A percentile compares a stretch with the other conserved stretches of the same genome.
phyloP scores from a whole-genome alignment of 768 basidiomycete genomes.

The Tylopilus vinaceipallidus region DNA sequence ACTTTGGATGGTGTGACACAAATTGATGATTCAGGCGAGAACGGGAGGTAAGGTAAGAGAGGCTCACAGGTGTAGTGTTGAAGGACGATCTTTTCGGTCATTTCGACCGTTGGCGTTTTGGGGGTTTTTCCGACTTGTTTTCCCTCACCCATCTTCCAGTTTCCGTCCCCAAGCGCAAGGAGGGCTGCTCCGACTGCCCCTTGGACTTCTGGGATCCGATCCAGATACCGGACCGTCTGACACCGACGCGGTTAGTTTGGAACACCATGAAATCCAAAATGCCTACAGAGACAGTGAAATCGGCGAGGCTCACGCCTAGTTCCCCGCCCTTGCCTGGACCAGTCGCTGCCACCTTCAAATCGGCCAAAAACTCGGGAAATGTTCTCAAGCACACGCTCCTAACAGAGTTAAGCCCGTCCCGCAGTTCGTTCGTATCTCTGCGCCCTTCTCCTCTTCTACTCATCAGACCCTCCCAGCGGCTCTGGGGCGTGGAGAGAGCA shows the following conservation, averaged over 20 bases:
- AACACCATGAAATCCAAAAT: not conserved
- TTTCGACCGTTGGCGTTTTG: conserved; percentile 41
- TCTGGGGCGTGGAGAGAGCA: conserved; percentile 52
- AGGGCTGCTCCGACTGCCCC: conserved; percentile 65
- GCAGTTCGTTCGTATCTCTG: conserved; percentile 62
- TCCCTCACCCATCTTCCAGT: conserved; percentile 91
- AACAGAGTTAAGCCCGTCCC: conserved; percentile 64
- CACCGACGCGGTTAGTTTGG: not conserved
- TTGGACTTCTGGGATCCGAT: conserved; percentile 67
- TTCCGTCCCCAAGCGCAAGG: conserved; percentile 76
- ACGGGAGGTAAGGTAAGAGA: not conserved
- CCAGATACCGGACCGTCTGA: conserved; percentile 68
- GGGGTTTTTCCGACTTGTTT: conserved; percentile 54
- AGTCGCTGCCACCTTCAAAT: conserved; percentile 64
- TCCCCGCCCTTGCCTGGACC: conserved; percentile 52
- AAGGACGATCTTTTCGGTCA: conserved; percentile 57
- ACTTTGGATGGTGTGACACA: conserved; percentile 38
- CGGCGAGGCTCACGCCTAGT: conserved; percentile 60
- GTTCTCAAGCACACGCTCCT: conserved; percentile 72
- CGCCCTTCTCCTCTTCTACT: conserved; percentile 45
- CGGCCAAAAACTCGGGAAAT: conserved; percentile 81
- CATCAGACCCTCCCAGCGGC: conserved; percentile 67
- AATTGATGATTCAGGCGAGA: not conserved
- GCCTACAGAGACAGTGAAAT: conserved; percentile 55
- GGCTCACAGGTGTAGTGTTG: conserved; percentile 75